Percentiles rank a stretch among this genome's conserved stretches.
These are phyloP conservation scores for Fragosphaeria purpurea DNA, from an alignment of 2,329 filamentous ascomycete genomes.

Conservation along the genomic window DNA sequence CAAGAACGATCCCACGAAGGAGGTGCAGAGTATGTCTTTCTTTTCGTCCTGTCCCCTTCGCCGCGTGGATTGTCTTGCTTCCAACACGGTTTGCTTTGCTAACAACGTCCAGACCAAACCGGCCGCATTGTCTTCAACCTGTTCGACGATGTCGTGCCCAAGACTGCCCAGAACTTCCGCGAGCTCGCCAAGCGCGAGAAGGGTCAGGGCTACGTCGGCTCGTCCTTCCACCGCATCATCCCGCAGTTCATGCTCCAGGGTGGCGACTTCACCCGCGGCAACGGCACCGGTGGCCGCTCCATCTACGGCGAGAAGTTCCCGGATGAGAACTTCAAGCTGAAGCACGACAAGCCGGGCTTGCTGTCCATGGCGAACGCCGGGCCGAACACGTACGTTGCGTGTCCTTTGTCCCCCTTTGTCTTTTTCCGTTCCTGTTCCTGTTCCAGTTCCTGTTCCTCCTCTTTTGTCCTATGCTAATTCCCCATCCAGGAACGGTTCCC, in stretches of 20 bases:
- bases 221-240: conserved; percentile 87
- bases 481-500: conserved; percentile 76
- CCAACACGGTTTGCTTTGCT: neutral
- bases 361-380: conserved; percentile 95
- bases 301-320: conserved; percentile 93
- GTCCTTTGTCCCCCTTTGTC: neutral
- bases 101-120: conserved; percentile 44
- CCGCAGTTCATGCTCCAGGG: conserved; percentile 92
- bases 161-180: conserved; percentile 78
- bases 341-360: conserved; percentile 66
- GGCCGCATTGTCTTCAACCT: conserved; percentile 78
- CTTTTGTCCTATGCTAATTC: neutral
- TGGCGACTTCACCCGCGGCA: conserved; percentile 87
- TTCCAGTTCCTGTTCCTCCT: neutral
- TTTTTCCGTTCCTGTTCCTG: too few relatives aligned
- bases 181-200: conserved; percentile 72
- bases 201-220: conserved; percentile 74
- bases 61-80: neutral
- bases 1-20: conserved; percentile 42
- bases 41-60: neutral
- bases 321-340: conserved; percentile 79
- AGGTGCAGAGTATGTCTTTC: conserved; percentile 47
- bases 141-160: conserved; percentile 76
- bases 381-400: conserved; percentile 64
- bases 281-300: conserved; percentile 84